phyloP scores from a whole-genome alignment of 768 basidiomycete genomes.

The Suillus discolor region DNA sequence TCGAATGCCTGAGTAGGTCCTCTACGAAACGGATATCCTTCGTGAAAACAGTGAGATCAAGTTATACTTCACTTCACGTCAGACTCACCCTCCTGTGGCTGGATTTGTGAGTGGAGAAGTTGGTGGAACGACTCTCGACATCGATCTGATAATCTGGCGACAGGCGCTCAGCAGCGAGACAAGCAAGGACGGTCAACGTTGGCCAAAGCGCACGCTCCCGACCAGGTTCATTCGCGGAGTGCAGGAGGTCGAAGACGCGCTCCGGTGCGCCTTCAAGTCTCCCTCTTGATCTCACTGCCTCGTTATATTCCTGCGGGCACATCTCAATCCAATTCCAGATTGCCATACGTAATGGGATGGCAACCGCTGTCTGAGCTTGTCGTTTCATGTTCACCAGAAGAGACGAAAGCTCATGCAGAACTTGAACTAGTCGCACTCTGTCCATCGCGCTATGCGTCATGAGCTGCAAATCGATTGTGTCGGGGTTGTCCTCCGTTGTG shows the following conservation, averaged over 20 bases:
- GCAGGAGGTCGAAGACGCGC: conserved; percentile 81
- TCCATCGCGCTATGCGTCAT: conserved; percentile 81
- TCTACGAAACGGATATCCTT: conserved; percentile 62
- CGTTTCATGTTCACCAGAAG: conserved; percentile 81
- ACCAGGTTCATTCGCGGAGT: conserved; percentile 45
- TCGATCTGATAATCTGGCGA: conserved; percentile 54
- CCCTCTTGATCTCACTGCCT: conserved; percentile 62
- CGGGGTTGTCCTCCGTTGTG: conserved; percentile 54
- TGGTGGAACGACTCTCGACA: conserved; percentile 33
- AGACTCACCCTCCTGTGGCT: conserved; percentile 33
- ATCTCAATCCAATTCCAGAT: conserved; percentile 91
- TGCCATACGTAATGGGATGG: conserved; percentile 71
- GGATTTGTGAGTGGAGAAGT: conserved; percentile 32
- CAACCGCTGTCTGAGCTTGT: conserved; percentile 71
- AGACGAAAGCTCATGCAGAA: conserved; percentile 81
- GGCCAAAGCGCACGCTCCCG: conserved; percentile 74
- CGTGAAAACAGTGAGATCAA: conserved; percentile 3
- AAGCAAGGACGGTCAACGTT: conserved; percentile 71
- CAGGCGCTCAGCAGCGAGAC: conserved; percentile 75
- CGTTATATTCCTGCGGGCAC: conserved; percentile 78
- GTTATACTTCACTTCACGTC: no score
- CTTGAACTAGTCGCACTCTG: conserved; percentile 61
- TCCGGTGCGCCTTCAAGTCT: conserved; percentile 82
- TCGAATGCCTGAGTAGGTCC: conserved; percentile 60
- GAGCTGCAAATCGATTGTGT: conserved; percentile 75